Evolutionary conservation across 2,329 filamentous ascomycete species (phyloP).

Genomic region (Albifimbria verrucaria): DNA sequence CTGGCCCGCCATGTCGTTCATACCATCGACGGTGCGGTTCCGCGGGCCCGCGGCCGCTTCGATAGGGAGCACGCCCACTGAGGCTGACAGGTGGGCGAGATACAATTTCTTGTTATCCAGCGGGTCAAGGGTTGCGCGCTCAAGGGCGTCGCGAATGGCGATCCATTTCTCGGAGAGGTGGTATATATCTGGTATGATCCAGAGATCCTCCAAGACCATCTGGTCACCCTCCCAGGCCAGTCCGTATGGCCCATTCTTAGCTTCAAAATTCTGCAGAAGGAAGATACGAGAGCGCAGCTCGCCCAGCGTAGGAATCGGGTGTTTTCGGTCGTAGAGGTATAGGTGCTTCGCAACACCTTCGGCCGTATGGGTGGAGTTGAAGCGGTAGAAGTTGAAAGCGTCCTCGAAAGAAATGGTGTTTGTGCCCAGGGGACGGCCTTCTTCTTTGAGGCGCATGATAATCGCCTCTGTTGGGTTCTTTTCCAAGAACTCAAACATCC

Average conservation of each 20-base stretch:
- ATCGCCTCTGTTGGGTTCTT: slow-evolving; percentile 42
- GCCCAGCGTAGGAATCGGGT: slow-evolving; percentile 40
- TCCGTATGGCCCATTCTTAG: slow-evolving; percentile 33
- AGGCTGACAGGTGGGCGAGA: slow-evolving; percentile 45
- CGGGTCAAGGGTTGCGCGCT: slow-evolving; percentile 28
- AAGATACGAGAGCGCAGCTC: slow-evolving; percentile 42
- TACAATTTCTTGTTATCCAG: slow-evolving; percentile 36
- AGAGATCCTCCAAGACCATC: slow-evolving; percentile 45
- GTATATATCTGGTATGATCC: slow-evolving; percentile 39
- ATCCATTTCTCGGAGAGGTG: slow-evolving; percentile 45
- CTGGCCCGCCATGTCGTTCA: slow-evolving; percentile 36
- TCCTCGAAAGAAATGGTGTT: slow-evolving; percentile 40
- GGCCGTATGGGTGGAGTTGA: slow-evolving; percentile 29
- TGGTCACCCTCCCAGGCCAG: slow-evolving; percentile 40
- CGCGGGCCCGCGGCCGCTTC: slow-evolving; percentile 46
- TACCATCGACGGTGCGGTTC: slow-evolving; percentile 45
- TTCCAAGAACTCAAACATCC: slow-evolving; percentile 44
- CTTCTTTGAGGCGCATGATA: slow-evolving; percentile 49
- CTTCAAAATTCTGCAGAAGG: slow-evolving; percentile 45
- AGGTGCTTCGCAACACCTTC: slow-evolving; percentile 33
- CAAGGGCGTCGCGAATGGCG: slow-evolving; percentile 38
- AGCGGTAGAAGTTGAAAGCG: slow-evolving; percentile 39
- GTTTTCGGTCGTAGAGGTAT: slow-evolving; percentile 26
- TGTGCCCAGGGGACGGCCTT: slow-evolving; percentile 34
- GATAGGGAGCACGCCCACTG: slow-evolving; percentile 45